phyloP scores from a whole-genome alignment of 495 filamentous ascomycete genomes.

The Penicillium riverlandense region DNA sequence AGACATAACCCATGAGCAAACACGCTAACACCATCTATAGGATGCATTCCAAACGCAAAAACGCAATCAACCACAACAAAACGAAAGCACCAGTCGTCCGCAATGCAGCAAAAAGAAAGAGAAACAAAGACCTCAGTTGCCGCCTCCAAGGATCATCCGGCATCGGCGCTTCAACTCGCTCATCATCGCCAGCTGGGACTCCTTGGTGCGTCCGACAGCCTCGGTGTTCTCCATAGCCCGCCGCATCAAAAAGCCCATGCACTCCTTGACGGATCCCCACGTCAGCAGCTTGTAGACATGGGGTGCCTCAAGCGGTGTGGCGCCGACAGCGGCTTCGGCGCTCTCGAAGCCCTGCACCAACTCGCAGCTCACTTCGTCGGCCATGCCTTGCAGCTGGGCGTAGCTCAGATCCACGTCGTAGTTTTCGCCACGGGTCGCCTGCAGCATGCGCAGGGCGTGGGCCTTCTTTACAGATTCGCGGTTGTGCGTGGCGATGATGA shows the following conservation, averaged over 20 bases:
- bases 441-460: constrained; percentile 48
- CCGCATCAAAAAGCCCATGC: constrained; percentile 84
- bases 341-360: constrained; percentile 52
- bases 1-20: constrained; percentile 4
- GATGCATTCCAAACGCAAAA: constrained; percentile 12
- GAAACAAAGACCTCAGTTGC: too few relatives aligned
- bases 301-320: constrained; percentile 34
- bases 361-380: constrained; percentile 85
- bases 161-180: constrained; percentile 61
- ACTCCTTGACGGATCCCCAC: constrained; percentile 88
- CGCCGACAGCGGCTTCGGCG: constrained; percentile 14
- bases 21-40: constrained; percentile 21
- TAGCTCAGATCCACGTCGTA: constrained; percentile 61
- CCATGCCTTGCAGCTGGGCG: constrained; percentile 94
- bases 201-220: constrained; percentile 69
- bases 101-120: constrained; percentile 1
- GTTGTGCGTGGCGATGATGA: constrained; percentile 92
- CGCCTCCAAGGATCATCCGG: constrained; percentile 30
- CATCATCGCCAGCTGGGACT: constrained; percentile 68
- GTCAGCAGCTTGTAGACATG: constrained; percentile 83
- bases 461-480: constrained; percentile 69
- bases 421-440: constrained; percentile 33
- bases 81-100: constrained; percentile 2
- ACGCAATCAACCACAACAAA: constrained; percentile 10
- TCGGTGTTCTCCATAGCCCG: constrained; percentile 89